Evolutionary conservation across 352 stramenopile genomes (phyloP).

Genomic region (Pythium volutum): DNA sequence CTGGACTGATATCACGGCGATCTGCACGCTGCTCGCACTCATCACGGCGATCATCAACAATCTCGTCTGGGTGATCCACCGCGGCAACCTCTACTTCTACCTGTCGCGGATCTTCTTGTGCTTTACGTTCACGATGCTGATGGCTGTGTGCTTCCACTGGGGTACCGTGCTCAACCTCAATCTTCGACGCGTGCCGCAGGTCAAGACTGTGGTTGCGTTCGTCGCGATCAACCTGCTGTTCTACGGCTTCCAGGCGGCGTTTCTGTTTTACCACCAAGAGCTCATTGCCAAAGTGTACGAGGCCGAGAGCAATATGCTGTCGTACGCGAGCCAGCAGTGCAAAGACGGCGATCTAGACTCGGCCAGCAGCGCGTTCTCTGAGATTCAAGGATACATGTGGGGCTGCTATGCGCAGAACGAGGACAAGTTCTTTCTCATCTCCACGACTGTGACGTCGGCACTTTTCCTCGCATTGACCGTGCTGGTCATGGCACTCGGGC

Average conservation of each 20-base stretch:
- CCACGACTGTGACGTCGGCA: constrained; percentile 73
- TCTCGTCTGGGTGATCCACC: constrained; percentile 69
- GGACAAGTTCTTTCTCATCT: constrained; percentile 75
- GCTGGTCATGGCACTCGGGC: constrained; percentile 73
- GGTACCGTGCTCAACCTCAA: constrained; percentile 77
- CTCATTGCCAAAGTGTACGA: constrained; percentile 76
- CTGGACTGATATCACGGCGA: constrained; percentile 84
- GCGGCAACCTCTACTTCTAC: constrained; percentile 78
- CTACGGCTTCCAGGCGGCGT: constrained; percentile 74
- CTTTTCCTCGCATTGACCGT: constrained; percentile 78
- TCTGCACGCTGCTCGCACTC: constrained; percentile 76
- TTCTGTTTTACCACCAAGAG: constrained; percentile 59
- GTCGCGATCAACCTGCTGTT: constrained; percentile 70
- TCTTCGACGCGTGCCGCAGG: constrained; percentile 71
- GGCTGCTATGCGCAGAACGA: constrained; percentile 72
- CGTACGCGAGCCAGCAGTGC: constrained; percentile 78
- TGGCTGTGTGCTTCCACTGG: constrained; percentile 87
- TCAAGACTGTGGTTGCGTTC: constrained; percentile 64
- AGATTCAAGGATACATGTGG: constrained; percentile 85
- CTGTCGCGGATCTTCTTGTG: constrained; percentile 73
- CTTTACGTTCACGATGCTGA: constrained; percentile 89
- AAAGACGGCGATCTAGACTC: constrained; percentile 49
- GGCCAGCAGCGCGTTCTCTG: constrained; percentile 73
- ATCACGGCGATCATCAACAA: constrained; percentile 82
- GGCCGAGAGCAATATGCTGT: constrained; percentile 61